Percentiles rank a stretch among this genome's conserved stretches.
These are phyloP conservation scores for Triangularia verruculosa DNA, from an alignment of 2,329 filamentous ascomycete species.

Conservation along the genomic window DNA sequence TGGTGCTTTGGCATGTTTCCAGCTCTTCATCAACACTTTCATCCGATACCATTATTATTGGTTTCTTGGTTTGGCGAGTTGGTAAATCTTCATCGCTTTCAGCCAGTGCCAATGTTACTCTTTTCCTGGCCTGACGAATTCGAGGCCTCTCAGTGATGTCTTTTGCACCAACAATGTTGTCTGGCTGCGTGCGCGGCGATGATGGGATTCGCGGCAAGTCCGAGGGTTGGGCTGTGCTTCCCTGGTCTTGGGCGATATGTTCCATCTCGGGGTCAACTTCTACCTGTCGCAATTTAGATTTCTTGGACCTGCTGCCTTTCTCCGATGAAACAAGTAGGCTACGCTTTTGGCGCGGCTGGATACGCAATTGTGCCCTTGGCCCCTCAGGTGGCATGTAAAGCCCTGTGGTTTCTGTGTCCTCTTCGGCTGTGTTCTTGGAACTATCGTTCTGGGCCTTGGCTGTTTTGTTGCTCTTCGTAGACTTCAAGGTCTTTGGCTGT, in stretches of 20 bases:
- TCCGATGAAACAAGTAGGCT: constrained; percentile 48
- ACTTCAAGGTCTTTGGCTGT: not conserved
- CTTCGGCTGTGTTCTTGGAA: not conserved
- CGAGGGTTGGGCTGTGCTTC: not conserved
- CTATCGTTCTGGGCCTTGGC: not conserved
- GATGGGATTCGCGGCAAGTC: not conserved
- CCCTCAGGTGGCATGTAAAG: not conserved
- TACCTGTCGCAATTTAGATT: constrained; percentile 3
- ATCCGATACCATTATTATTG: not conserved
- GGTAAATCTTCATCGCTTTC: not conserved
- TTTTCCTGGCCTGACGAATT: not conserved
- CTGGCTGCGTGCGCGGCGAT: not conserved
- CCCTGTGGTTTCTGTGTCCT: not conserved
- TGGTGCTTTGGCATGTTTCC: not conserved
- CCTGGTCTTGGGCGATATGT: not conserved
- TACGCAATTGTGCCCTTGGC: constrained; percentile 44
- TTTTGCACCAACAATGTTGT: not conserved
- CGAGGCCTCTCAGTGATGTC: not conserved
- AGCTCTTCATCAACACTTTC: not conserved
- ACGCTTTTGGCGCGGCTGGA: constrained; percentile 46
- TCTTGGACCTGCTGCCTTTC: constrained; percentile 25
- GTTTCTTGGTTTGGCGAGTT: not conserved
- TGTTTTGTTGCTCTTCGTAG: not conserved
- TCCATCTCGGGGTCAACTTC: not conserved
- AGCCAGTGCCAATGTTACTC: not conserved